Conservation (phyloP, 2,329 filamentous ascomycete species). For the Talaromyces sp. region DNA sequence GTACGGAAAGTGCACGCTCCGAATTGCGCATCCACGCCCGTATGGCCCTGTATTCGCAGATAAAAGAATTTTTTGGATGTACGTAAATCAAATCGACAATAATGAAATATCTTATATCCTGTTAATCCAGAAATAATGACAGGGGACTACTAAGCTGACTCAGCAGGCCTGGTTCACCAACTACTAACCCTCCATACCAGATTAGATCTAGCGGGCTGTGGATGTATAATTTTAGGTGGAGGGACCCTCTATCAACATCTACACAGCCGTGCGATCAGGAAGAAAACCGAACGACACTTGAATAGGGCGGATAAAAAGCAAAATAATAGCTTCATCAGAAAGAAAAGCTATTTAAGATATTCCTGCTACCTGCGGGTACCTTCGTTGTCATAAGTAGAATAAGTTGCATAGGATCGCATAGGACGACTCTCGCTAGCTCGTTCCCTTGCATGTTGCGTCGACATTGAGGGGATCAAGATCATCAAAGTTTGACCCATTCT, state of each 20-base stretch:
- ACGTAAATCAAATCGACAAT: too few relatives aligned
- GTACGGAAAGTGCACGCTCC: neutral
- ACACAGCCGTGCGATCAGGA: neutral
- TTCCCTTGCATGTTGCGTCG: neutral
- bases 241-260: neutral
- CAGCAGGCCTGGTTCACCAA: neutral
- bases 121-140: neutral
- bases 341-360: neutral
- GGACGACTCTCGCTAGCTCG: neutral
- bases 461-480: neutral
- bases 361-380: neutral
- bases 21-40: neutral
- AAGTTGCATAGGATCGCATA: neutral
- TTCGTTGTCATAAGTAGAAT: neutral
- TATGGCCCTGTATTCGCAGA: neutral
- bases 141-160: neutral
- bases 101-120: too few relatives aligned
- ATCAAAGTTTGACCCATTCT: neutral
- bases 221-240: neutral
- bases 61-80: too few relatives aligned
- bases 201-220: neutral
- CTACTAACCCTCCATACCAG: neutral
- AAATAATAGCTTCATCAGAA: neutral
- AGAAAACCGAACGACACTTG: neutral
- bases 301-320: conserved; percentile 5